Evolutionary conservation across 306 rosid genomes (phyloP).

Genomic region (Vigna reflexopilosa): DNA sequence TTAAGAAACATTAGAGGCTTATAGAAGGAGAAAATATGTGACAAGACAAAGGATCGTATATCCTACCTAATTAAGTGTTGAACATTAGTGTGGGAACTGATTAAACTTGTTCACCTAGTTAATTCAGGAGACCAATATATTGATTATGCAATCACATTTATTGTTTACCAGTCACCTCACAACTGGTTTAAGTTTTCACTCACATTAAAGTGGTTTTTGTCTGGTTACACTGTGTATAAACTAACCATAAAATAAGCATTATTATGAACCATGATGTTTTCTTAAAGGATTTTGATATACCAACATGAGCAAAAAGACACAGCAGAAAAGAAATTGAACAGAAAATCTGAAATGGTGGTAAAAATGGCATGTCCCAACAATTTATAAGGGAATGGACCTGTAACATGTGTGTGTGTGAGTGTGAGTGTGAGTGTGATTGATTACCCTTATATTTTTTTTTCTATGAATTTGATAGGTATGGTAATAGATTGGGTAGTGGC

Average conservation of each 20-base stretch:
- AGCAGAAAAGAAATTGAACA: too few relatives aligned
- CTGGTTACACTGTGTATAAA: too few relatives aligned
- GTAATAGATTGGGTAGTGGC: conserved; percentile 46
- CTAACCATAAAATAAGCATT: too few relatives aligned
- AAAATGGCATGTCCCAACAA: neutral
- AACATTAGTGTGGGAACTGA: neutral
- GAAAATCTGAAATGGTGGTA: neutral
- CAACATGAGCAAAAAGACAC: too few relatives aligned
- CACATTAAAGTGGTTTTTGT: neutral
- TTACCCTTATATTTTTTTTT: conserved; percentile 19
- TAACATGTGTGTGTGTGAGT: conserved; percentile 23
- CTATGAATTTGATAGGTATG: conserved; percentile 44
- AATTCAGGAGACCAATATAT: conserved; percentile 7
- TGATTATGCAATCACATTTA: neutral
- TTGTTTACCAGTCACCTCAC: conserved; percentile 24
- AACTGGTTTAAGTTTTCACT: conserved; percentile 9
- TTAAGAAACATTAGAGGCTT: neutral
- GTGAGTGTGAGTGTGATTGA: conserved; percentile 17
- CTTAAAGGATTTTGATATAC: too few relatives aligned
- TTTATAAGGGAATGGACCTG: conserved; percentile 32
- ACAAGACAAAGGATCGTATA: neutral
- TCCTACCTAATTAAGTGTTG: conserved; percentile 15
- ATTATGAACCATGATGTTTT: too few relatives aligned
- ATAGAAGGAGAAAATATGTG: neutral
- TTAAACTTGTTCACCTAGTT: neutral